phyloP scores from a whole-genome alignment of 805 yeast species.

The Metschnikowia dekortorum region DNA sequence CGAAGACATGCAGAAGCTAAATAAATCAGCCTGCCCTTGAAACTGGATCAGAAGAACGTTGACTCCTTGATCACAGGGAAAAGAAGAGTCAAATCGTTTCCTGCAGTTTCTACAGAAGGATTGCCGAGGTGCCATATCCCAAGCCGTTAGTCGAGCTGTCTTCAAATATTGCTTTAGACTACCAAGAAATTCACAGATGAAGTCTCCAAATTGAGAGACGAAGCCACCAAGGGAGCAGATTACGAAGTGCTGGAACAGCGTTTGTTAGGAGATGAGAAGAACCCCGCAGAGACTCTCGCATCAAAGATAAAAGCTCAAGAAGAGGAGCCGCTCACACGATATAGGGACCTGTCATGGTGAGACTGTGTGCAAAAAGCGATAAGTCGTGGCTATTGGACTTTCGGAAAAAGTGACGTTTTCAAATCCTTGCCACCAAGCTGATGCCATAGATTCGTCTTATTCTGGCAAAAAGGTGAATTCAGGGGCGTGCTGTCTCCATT shows the following conservation, averaged over 20 bases:
- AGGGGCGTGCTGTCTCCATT: no score
- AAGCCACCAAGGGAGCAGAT: conserved; percentile 64
- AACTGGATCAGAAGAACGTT: conserved; percentile 81
- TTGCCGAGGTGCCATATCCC: conserved; percentile 94
- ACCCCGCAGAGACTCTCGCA: conserved; percentile 50
- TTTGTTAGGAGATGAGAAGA: conserved; percentile 56
- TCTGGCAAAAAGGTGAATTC: no score
- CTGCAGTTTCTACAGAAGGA: conserved; percentile 64
- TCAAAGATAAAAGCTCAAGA: conserved; percentile 65
- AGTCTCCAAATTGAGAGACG: conserved; percentile 47
- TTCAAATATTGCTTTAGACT: conserved; percentile 54
- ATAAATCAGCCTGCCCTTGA: conserved; percentile 61
- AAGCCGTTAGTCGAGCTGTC: conserved; percentile 71
- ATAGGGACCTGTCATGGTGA: no score
- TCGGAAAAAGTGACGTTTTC: no score
- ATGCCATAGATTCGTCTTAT: no score
- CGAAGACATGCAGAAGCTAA: conserved; percentile 60
- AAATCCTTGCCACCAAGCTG: no score
- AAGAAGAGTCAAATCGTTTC: conserved; percentile 71
- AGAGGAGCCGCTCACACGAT: conserved; percentile 39
- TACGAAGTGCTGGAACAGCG: conserved; percentile 70
- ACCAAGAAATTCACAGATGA: conserved; percentile 56
- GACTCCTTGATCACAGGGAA: conserved; percentile 76
- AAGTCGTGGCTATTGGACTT: no score
- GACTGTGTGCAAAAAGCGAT: no score